These are phyloP conservation scores for Fusarium sp. DNA, from an alignment of 2,329 filamentous ascomycete genomes.

Conservation along the genomic window DNA sequence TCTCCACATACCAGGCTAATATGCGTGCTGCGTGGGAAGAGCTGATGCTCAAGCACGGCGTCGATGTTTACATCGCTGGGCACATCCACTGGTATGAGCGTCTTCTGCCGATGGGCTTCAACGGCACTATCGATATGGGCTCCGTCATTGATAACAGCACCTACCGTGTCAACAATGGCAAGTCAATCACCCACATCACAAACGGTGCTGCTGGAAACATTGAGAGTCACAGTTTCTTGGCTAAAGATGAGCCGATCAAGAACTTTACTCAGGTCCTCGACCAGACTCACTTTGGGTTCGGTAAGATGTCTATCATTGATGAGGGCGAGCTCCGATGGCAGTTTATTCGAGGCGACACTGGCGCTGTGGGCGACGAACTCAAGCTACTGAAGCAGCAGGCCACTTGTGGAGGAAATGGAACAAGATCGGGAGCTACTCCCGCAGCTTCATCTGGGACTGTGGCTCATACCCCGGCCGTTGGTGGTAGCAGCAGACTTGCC, in stretches of 20 bases:
- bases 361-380: constrained; percentile 53
- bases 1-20: constrained; percentile 57
- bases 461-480: not conserved
- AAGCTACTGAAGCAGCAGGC: constrained; percentile 1
- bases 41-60: constrained; percentile 56
- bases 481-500: not conserved
- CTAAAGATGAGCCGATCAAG: constrained; percentile 45
- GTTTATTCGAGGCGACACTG: constrained; percentile 57
- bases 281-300: constrained; percentile 60
- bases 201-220: constrained; percentile 67
- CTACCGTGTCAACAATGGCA: constrained; percentile 59
- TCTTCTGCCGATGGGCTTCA: constrained; percentile 30
- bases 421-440: not conserved
- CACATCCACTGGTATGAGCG: constrained; percentile 43
- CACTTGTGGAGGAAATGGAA: not conserved
- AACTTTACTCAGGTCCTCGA: constrained; percentile 58
- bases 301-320: constrained; percentile 51
- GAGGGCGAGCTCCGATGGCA: constrained; percentile 56
- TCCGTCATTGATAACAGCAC: constrained; percentile 61
- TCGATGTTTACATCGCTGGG: constrained; percentile 58
- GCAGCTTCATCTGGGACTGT: not conserved
- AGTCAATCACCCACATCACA: constrained; percentile 61
- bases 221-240: constrained; percentile 59
- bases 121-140: constrained; percentile 54
- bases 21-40: constrained; percentile 59